phyloP scores from a whole-genome alignment of 1,139 yeast species.

The Suhomyces coccinellae region DNA sequence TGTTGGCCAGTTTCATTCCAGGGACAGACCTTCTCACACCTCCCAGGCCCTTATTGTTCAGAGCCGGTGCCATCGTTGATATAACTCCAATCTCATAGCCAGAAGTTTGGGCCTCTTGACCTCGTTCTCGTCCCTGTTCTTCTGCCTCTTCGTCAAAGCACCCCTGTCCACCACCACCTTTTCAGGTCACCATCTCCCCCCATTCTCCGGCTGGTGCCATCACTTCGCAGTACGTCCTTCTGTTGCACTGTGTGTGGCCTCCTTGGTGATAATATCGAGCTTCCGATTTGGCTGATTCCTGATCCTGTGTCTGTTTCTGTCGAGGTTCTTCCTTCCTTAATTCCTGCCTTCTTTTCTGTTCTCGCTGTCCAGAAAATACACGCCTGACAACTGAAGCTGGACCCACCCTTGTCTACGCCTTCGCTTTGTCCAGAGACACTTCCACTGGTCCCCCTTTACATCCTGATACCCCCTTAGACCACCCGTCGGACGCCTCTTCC shows the following conservation, averaged over 20 bases:
- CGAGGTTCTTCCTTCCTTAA: too few species aligned
- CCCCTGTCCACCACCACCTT: not conserved
- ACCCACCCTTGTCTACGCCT: too few species aligned
- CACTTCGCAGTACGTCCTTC: not conserved
- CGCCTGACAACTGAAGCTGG: too few species aligned
- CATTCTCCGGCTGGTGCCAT: not conserved
- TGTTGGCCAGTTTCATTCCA: slow-evolving; percentile 8
- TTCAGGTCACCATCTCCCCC: not conserved
- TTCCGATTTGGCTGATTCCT: too few species aligned
- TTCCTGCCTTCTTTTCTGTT: too few species aligned
- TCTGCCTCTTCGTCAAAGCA: not conserved
- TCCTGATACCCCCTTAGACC: not conserved
- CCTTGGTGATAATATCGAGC: too few species aligned
- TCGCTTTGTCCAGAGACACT: too few species aligned
- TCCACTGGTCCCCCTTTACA: too few species aligned
- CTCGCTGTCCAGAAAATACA: too few species aligned
- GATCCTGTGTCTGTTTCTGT: too few species aligned
- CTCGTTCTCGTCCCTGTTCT: not conserved
- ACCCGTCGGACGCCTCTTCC: too few species aligned
- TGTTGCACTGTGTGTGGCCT: not conserved
- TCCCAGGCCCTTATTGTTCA: slow-evolving; percentile 2
- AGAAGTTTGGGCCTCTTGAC: not conserved
- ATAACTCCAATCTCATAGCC: not conserved
- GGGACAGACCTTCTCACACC: slow-evolving; percentile 3
- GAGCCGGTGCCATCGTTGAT: not conserved